These are phyloP conservation scores for Leccinum truebloodii DNA, from an alignment of 768 basidiomycete genomes.

Conservation along the genomic window DNA sequence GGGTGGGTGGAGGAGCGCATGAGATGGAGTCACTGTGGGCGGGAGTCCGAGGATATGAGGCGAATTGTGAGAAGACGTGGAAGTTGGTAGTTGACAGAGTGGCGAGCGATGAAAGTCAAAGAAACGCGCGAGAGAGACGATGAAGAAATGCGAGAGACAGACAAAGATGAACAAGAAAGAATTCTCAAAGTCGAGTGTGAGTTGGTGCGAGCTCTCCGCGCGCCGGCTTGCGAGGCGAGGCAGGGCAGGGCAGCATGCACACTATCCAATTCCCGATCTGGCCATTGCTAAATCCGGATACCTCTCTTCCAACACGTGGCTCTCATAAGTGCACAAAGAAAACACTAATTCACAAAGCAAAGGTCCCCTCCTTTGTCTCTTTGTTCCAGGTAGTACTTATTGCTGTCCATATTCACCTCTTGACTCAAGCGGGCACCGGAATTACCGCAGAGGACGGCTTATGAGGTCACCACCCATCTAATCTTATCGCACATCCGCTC, in stretches of 20 bases:
- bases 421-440: not conserved
- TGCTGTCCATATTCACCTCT: not conserved
- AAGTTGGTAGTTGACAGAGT: no score
- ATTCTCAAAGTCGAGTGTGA: not conserved
- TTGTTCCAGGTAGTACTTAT: not conserved
- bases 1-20: conserved; percentile 9
- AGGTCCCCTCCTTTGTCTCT: conserved; percentile 10
- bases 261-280: conserved; percentile 32
- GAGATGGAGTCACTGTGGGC: conserved; percentile 11
- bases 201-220: conserved; percentile 16
- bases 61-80: not conserved
- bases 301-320: conserved; percentile 33
- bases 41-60: not conserved
- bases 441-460: conserved; percentile 3
- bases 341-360: not conserved
- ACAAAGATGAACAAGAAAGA: not conserved
- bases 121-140: not conserved
- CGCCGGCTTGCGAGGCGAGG: conserved; percentile 35
- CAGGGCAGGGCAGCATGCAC: conserved; percentile 29
- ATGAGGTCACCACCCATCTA: conserved; percentile 23
- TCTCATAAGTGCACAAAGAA: conserved; percentile 2
- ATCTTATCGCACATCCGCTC: conserved; percentile 28
- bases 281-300: conserved; percentile 21
- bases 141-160: not conserved
- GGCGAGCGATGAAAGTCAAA: not conserved